Percentiles rank a stretch among this genome's conserved stretches.
Conservation (phyloP, 2,329 filamentous ascomycete species). For the Cordyceps militaris region DNA sequence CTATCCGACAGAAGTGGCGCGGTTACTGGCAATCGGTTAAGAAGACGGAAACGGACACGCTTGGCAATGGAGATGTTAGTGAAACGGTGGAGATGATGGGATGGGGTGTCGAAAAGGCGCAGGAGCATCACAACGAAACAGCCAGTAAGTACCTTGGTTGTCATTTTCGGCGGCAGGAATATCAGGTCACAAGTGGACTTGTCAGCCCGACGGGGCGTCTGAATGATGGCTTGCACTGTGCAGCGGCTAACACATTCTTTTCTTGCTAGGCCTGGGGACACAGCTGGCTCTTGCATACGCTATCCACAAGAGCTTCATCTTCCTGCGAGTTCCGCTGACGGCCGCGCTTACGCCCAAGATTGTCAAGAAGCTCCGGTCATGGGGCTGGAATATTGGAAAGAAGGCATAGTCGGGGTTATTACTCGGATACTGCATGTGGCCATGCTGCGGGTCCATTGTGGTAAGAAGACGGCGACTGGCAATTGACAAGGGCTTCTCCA, state of each 20-base stretch:
- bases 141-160: constrained; percentile 61
- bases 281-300: constrained; percentile 91
- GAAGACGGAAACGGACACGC: constrained; percentile 35
- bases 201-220: background rate
- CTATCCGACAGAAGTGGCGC: constrained; percentile 46
- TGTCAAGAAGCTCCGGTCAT: constrained; percentile 77
- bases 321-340: constrained; percentile 86
- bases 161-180: background rate
- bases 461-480: background rate
- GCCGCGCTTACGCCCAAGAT: constrained; percentile 88
- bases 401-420: constrained; percentile 27
- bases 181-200: background rate
- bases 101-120: constrained; percentile 58
- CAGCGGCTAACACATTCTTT: constrained; percentile 18
- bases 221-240: background rate
- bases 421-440: background rate
- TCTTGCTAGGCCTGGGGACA: constrained; percentile 54
- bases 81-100: constrained; percentile 44
- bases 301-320: constrained; percentile 97
- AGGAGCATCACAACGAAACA: constrained; percentile 53
- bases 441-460: background rate
- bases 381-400: constrained; percentile 95
- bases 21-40: constrained; percentile 43
- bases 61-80: constrained; percentile 36
- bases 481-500: background rate